Evolutionary conservation across 2,329 filamentous ascomycete species (phyloP).

Genomic region (Aspergillus aculeatus): DNA sequence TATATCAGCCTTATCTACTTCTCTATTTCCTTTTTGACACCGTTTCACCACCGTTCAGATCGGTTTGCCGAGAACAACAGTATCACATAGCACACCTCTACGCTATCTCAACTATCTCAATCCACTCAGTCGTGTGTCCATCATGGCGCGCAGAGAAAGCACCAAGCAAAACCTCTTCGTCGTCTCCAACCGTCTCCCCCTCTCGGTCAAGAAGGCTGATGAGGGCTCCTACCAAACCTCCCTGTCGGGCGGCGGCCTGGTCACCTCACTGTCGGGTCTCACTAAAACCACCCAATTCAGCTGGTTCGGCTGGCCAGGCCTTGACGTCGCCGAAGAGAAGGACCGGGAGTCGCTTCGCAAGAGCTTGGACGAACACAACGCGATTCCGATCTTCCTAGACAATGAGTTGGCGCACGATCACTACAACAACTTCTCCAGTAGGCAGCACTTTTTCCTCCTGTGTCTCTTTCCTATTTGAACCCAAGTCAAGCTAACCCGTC

Average conservation of each 20-base stretch:
- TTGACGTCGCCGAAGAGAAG: slow-evolving; percentile 72
- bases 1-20: background rate
- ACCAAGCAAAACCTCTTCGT: slow-evolving; percentile 54
- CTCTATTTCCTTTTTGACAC: background rate
- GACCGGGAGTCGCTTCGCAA: slow-evolving; percentile 69
- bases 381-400: slow-evolving; percentile 82
- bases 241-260: slow-evolving; percentile 88
- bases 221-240: slow-evolving; percentile 74
- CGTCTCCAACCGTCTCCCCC: slow-evolving; percentile 85
- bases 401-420: slow-evolving; percentile 85
- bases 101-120: background rate
- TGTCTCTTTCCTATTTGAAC: background rate
- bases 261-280: slow-evolving; percentile 83
- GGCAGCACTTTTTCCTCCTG: slow-evolving; percentile 28
- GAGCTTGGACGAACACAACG: slow-evolving; percentile 74
- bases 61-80: background rate
- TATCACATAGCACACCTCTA: background rate
- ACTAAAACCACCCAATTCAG: slow-evolving; percentile 86
- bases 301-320: slow-evolving; percentile 95
- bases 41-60: background rate
- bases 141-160: background rate
- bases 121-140: background rate
- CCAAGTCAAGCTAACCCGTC: background rate
- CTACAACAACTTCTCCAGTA: slow-evolving; percentile 96
- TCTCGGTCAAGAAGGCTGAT: slow-evolving; percentile 84